Percentiles rank a stretch among this genome's conserved stretches.
These are phyloP conservation scores for Cyclanthera cordifolia DNA, from an alignment of 306 rosid genomes.

Conservation along the genomic window DNA sequence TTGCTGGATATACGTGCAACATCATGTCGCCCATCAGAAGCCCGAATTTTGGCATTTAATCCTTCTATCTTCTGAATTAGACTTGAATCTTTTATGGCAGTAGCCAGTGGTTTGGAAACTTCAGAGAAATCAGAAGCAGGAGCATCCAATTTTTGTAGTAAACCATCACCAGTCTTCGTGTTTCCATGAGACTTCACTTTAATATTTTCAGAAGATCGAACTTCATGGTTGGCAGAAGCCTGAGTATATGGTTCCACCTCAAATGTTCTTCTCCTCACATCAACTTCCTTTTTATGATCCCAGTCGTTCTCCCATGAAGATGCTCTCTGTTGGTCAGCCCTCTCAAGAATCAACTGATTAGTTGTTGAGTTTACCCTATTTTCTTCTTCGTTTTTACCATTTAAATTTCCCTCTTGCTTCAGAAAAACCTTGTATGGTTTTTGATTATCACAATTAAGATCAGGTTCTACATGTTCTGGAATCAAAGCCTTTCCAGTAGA, in stretches of 20 bases:
- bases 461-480: constrained; percentile 45
- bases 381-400: constrained; percentile 47
- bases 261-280: constrained; percentile 25
- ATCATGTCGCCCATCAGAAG: constrained; percentile 38
- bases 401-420: constrained; percentile 57
- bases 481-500: constrained; percentile 34
- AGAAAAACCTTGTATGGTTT: constrained; percentile 69
- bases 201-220: constrained; percentile 25
- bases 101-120: constrained; percentile 22
- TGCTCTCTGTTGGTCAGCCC: constrained; percentile 33
- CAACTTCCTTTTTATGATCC: constrained; percentile 38
- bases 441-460: constrained; percentile 42
- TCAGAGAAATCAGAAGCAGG: constrained; percentile 33
- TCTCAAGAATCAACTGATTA: constrained; percentile 22
- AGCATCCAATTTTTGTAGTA: constrained; percentile 33
- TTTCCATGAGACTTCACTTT: constrained; percentile 34
- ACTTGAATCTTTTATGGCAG: constrained; percentile 60
- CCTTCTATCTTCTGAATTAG: constrained; percentile 78
- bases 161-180: constrained; percentile 34
- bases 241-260: constrained; percentile 39
- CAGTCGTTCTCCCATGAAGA: constrained; percentile 43
- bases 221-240: constrained; percentile 33
- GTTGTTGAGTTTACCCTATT: constrained; percentile 33
- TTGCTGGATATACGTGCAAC: constrained; percentile 29
- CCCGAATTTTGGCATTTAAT: constrained; percentile 80